phyloP scores from a whole-genome alignment of 78 protist species.

The Dictyostelium purpureum region DNA sequence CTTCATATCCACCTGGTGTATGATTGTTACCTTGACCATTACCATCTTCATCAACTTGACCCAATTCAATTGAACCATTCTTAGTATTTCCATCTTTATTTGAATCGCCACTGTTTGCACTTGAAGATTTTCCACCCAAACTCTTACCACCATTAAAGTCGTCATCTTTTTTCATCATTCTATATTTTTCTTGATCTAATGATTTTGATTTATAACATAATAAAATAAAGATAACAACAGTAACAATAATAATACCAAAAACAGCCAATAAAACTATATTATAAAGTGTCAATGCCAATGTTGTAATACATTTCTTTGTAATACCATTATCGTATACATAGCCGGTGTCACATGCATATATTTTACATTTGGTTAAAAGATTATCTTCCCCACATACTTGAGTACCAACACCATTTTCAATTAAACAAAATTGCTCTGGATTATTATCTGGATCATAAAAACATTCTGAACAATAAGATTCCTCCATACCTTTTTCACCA shows the following conservation, averaged over 20 bases:
- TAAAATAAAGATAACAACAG: neutral
- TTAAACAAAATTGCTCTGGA: neutral
- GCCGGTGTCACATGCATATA: constrained; percentile 40
- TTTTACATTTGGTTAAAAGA: constrained; percentile 3
- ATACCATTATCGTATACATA: constrained; percentile 62
- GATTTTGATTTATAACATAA: constrained; percentile 42
- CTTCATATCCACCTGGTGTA: neutral
- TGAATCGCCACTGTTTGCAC: neutral
- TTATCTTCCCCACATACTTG: constrained; percentile 25
- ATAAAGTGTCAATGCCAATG: constrained; percentile 17
- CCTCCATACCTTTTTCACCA: neutral
- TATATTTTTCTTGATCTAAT: constrained; percentile 39
- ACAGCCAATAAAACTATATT: constrained; percentile 17
- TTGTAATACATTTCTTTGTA: constrained; percentile 25
- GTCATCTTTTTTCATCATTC: neutral
- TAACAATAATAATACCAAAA: constrained; percentile 28
- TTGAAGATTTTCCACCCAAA: neutral
- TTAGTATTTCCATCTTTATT: constrained; percentile 1
- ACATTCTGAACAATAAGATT: constrained; percentile 19
- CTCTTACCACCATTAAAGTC: neutral
- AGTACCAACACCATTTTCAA: constrained; percentile 31
- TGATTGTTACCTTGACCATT: neutral
- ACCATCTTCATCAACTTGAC: neutral
- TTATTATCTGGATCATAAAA: constrained; percentile 19
- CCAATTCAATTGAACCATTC: neutral